phyloP scores from a whole-genome alignment of 768 basidiomycete genomes.

The Leucocoprinus sp. region DNA sequence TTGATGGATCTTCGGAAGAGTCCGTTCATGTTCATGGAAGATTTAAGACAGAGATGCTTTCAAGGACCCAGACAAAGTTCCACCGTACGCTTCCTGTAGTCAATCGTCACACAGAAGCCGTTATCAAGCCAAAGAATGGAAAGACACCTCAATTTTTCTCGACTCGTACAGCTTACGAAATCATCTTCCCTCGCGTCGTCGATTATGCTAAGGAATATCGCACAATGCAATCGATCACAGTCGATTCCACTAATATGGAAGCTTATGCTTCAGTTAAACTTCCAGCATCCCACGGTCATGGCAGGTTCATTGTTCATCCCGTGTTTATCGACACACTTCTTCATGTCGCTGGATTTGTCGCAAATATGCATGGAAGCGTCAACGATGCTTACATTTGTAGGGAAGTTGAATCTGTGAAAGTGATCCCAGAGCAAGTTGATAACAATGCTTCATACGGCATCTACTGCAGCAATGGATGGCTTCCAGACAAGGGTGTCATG shows the following conservation, averaged over 20 bases:
- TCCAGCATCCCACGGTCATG: slow-evolving; percentile 22
- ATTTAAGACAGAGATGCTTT: slow-evolving; percentile 28
- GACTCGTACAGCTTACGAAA: slow-evolving; percentile 50
- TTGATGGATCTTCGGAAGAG: slow-evolving; percentile 22
- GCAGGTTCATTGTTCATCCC: slow-evolving; percentile 38
- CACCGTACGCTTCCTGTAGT: slow-evolving; percentile 26
- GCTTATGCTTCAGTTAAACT: slow-evolving; percentile 44
- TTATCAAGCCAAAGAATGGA: slow-evolving; percentile 21
- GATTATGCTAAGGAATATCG: slow-evolving; percentile 52
- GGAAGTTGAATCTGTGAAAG: slow-evolving; percentile 38
- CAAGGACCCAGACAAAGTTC: slow-evolving; percentile 30
- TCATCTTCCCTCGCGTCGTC: slow-evolving; percentile 64
- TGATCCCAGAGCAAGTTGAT: slow-evolving; percentile 36
- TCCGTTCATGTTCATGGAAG: slow-evolving; percentile 38
- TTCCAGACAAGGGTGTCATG: slow-evolving; percentile 36
- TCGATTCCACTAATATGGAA: slow-evolving; percentile 39
- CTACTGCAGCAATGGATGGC: slow-evolving; percentile 40
- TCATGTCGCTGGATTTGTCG: slow-evolving; percentile 63
- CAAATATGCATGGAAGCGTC: slow-evolving; percentile 44
- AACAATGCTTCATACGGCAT: slow-evolving; percentile 36
- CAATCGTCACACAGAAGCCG: slow-evolving; percentile 22
- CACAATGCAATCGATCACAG: slow-evolving; percentile 44
- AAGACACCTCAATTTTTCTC: slow-evolving; percentile 39
- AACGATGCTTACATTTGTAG: slow-evolving; percentile 60
- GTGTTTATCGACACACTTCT: slow-evolving; percentile 61